Conservation (phyloP, 2,329 filamentous ascomycete genomes). For the Bretziella fagacearum region DNA sequence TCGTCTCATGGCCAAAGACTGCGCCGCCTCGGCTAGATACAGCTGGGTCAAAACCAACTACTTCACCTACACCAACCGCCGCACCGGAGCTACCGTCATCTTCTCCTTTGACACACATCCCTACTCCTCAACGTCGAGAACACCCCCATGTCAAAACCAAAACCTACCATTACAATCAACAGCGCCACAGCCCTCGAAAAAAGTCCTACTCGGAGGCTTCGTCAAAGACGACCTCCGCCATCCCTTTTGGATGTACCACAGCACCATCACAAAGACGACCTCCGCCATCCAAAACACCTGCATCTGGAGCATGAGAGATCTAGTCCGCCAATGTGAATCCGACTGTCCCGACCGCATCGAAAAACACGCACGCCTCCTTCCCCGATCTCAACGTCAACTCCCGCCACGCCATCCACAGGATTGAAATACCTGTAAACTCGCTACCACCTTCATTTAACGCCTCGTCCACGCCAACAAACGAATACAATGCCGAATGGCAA, state of each 20-base stretch:
- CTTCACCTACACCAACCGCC: background rate
- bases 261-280: background rate
- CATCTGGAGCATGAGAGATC: constrained; percentile 5
- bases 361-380: background rate
- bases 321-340: constrained; percentile 1
- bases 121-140: background rate
- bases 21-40: background rate
- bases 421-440: background rate
- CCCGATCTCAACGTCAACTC: background rate
- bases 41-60: constrained; percentile 7
- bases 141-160: background rate
- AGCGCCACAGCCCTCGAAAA: background rate
- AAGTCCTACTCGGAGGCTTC: background rate
- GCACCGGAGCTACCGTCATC: constrained; percentile 1
- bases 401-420: background rate
- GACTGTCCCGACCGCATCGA: background rate
- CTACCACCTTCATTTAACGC: background rate
- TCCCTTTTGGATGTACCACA: constrained; percentile 5
- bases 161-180: background rate
- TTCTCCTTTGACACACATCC: constrained; percentile 2
- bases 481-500: too few species aligned
- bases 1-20: constrained; percentile 4
- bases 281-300: background rate
- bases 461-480: background rate
- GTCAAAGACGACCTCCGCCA: background rate